A percentile compares a stretch with the other conserved stretches of the same genome.
phyloP scores from a whole-genome alignment of 2,329 filamentous ascomycete species.

The Calonectria pauciramosa region DNA sequence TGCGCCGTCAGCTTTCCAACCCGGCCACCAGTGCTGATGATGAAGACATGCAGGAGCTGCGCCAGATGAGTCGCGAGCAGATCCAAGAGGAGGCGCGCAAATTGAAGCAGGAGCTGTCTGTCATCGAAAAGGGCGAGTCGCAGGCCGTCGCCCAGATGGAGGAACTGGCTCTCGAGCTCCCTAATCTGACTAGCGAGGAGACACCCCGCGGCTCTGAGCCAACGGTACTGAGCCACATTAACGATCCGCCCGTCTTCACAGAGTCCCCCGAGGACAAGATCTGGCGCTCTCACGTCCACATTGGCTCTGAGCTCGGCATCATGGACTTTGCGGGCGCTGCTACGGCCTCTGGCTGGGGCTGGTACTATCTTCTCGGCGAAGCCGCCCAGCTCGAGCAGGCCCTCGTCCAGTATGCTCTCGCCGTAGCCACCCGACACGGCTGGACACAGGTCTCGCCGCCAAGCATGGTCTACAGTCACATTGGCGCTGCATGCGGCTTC shows the following conservation, averaged over 20 bases:
- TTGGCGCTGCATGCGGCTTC: conserved; percentile 92
- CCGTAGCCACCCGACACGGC: conserved; percentile 77
- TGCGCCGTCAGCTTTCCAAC: conserved; percentile 69
- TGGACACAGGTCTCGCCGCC: conserved; percentile 89
- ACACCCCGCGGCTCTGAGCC: conserved; percentile 81
- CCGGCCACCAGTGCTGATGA: conserved; percentile 62
- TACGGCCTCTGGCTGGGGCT: conserved; percentile 93
- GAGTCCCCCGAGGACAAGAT: conserved; percentile 50
- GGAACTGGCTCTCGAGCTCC: conserved; percentile 80
- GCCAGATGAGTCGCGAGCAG: conserved; percentile 59
- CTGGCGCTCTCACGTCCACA: conserved; percentile 85
- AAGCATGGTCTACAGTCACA: conserved; percentile 91
- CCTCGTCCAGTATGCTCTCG: conserved; percentile 86
- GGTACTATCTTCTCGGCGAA: conserved; percentile 96
- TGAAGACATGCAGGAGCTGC: conserved; percentile 54
- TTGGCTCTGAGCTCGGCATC: conserved; percentile 88
- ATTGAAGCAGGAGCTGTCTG: conserved; percentile 73
- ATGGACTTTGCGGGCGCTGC: conserved; percentile 89
- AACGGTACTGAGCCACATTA: conserved; percentile 81
- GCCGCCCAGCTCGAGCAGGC: conserved; percentile 96
- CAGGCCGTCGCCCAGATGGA: conserved; percentile 76
- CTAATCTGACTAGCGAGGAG: conserved; percentile 84
- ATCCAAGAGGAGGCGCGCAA: conserved; percentile 74
- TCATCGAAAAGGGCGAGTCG: conserved; percentile 74
- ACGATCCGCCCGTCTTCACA: conserved; percentile 70